Evolutionary conservation across 2,329 filamentous ascomycete species (phyloP), one percentile per base, ranked within the genome.

Genomic region (Rachicladosporium sp.): DNA sequence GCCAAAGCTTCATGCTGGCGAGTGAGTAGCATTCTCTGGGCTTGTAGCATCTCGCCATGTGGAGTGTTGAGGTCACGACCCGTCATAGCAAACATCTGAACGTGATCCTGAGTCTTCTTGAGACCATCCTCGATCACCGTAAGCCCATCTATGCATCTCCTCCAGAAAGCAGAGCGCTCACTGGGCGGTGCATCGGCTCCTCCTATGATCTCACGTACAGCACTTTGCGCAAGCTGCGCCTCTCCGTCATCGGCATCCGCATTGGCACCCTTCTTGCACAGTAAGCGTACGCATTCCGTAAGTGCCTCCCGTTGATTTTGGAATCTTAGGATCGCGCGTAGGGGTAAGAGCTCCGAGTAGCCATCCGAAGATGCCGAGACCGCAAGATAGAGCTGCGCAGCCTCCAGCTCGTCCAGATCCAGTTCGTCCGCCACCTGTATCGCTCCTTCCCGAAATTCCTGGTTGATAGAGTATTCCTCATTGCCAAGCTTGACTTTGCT

Each of bases 1-100:
- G 81, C 80, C 10, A 99, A 67, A 10, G 82, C 76, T 57, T 98
- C 89, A 56, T 98, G 93, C 59, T 98, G 89, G 53, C 85, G 80
- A 13, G 81, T 76, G 38, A 98, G 70, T 53, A 85, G 93, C 48
- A 76, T 67, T 33, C 81, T 77, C 52, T 93, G 84, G 52, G 84
- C 83, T 50, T 88, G 80, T 45, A 93, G 73, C 3, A 80, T 81
- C 55, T 93, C 84, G 49, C 80, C 70, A 41, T 80, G 70, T 48
- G 88, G 82, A 7, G 71, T 69, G 33, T 71, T 62, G 19, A 71
- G 69, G 5, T 66, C 67, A 47, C 82, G 76, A 3, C 83, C 82
- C 9, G 95, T 71, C 3, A 93, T 73, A 23, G 80, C 74, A 6
- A 79, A 78, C 40, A 83, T 82, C 41, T 84, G 79, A 31, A 84